Evolutionary conservation across 1,284 basidiomycete genomes (phyloP), one percentile per base, ranked within the genome.

Genomic region (Mycena citricolor): DNA sequence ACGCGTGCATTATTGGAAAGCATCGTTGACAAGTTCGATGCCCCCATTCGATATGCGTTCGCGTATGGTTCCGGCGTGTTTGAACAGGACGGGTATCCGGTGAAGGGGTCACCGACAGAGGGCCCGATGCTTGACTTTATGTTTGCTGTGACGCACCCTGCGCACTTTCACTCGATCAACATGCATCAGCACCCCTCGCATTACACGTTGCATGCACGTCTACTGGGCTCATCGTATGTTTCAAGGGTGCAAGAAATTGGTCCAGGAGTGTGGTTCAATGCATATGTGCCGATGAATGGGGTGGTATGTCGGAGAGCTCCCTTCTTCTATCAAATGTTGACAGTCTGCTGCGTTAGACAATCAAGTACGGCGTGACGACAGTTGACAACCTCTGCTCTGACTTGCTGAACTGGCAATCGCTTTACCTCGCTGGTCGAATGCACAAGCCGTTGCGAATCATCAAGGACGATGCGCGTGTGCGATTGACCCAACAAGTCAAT

Each of bases 301-400:
- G 79, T 87, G 56, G 90, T 94, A 64, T 65, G 90, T 84, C 8
- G 33, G 20, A 32, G 22, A 8, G 31, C 52, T 31, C 42, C 42
- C 46, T 54, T 46, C 36, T 43, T 24, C 14, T 44, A 17, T 51
- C 22, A 13, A 19, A 17, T 34, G 32, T 13, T 20, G 34, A 19
- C 25, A 11, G 25, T 14, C 14, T n/a, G 14, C n/a, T 11, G 16
- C 11, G 12, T 6, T 59, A 97, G 89, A 84, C 79, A 39, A 89
- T 98, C 68, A 99, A 99, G 69, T 99, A 99, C 63, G 95, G 95
- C n/a, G 85, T 98, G 20, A 94, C 95, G 24, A 92, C 90, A 0
- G 79, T 97, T 7, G 90, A 95, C 56, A 86, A 85, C 44, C 77
- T 99, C 22, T 92, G 89, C 56, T 77, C 82, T 1, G 97, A 99